Evolutionary conservation across 2,329 filamentous ascomycete species (phyloP), one percentile per base, ranked within the genome.

Genomic region (Dactylellina haptotyla): DNA sequence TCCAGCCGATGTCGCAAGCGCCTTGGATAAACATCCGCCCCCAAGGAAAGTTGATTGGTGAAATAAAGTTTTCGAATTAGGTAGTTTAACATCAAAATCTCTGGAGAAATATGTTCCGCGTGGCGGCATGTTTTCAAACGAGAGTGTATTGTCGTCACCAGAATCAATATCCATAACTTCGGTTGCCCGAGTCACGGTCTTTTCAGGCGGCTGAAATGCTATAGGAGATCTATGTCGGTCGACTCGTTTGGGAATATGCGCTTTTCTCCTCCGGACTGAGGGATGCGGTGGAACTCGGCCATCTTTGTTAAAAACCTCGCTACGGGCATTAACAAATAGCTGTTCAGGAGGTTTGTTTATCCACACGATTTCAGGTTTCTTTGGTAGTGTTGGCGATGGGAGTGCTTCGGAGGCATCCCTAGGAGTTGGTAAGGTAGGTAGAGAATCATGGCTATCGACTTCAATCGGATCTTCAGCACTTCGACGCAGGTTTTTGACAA

Each of bases 21-120:
- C 77, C 37, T 46, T 63, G 0, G 20, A 67, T 23, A 78, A 61
- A 20, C 66, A 25, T 12, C 76, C 76, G 20, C 53, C 59, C 12
- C 77, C 77, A 16, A 78, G 72, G 57, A 78, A 78, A 32, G 76
- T 78, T 28, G 76, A 64, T 20, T 56, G 62, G 37, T 76, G 77
- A 45, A 78, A 78, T 12, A 76, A 65, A 2, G 69, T 75, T 26
- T 59, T 75, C 14, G 66, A 23, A 12, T 73, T 67, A 1, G 76
- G 57, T 8, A 75, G 46, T 23, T 37, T 34, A 12, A 76, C 75
- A 65, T 77, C 77, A 50, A 78, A 78, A 37, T 76, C 72, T 23
- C 75, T 59, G 8, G 77, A 76, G 32, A 77, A 78, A 30, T 63
- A 75, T 3, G 53, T 76, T 1, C 77, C 76, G 14, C 62, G 61